Base-by-base conservation (phyloP, 2,329 filamentous ascomycete genomes). In the Allantophomopsis lycopodina region DNA sequence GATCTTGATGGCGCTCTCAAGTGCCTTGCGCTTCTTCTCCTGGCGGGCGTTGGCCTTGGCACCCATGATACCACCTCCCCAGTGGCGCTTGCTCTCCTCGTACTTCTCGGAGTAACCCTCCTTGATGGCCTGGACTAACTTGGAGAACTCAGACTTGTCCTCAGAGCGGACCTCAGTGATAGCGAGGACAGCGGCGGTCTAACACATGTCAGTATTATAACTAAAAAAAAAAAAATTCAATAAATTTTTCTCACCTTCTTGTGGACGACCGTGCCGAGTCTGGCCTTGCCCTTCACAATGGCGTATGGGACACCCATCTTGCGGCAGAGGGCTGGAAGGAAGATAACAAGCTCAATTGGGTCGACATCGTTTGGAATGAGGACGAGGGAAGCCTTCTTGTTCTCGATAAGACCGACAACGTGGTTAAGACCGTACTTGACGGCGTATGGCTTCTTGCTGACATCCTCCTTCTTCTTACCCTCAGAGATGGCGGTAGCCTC, bases 351-450 rank as follows among this genome's bases (percentile, higher is more conserved):
- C 79, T 98, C 91, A 62, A 98, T 98, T 59, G 91, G 91, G 76
- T 98, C 91, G 58, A 98, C 93, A 63, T 98, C 91, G 73, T 98
- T 94, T 66, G 91, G 85, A 64, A 98, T 98, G 56, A 98, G 80
- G 62, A 98, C 93, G 51, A 98, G 79, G 48, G 85, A 80, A 52
- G 91, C 89, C 83, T 98, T 98, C 86, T 98, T 98, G 79, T 95
- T 95, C 81, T 94, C 87, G 58, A 94, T 84, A 56, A 94, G 76
- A 53, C 85, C 87, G 53, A 94, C 87, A 52, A 98, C 91, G 76
- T 98, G 91, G 83, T 98, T 98, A 59, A 98, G 81, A 73, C 91
- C 91, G 71, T 95, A 98, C 82, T 98, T 98, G 77, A 91, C 88
- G 53, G 83, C 72, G 71, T 95, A 98, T 60, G 91, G 91, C 84